These are phyloP conservation scores for Pyrus bretschneideri DNA, from an alignment of 306 rosid genomes.

Conservation along the genomic window DNA sequence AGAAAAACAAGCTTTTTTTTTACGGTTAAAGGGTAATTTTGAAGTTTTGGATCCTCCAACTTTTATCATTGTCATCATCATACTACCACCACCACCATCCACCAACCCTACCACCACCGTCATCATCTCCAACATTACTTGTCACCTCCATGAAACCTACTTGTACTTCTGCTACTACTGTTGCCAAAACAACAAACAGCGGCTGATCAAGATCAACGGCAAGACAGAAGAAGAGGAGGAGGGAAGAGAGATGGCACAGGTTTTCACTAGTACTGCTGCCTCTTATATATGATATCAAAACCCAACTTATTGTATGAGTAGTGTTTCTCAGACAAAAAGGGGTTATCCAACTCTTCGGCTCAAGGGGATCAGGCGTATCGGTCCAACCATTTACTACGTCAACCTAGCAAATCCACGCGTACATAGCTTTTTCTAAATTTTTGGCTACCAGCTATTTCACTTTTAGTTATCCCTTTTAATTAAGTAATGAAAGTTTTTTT, in stretches of 20 bases:
- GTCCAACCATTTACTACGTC: slow-evolving; percentile 73
- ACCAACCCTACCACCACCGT: slow-evolving; percentile 12
- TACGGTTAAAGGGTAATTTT: too few relatives aligned
- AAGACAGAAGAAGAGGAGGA: slow-evolving; percentile 18
- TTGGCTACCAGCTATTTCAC: slow-evolving; percentile 2
- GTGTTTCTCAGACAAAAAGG: slow-evolving; percentile 20
- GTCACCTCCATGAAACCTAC: not conserved
- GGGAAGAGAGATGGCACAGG: slow-evolving; percentile 2
- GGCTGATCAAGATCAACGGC: slow-evolving; percentile 4
- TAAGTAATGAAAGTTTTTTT: not conserved
- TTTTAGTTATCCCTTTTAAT: not conserved
- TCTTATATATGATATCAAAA: slow-evolving; percentile 4
- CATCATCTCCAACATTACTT: slow-evolving; percentile 14
- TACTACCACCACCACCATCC: too few relatives aligned
- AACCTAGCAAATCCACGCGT: slow-evolving; percentile 20
- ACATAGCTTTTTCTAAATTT: not conserved
- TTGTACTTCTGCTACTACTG: not conserved
- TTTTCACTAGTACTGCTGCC: not conserved
- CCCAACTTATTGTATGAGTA: slow-evolving; percentile 28
- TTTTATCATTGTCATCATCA: slow-evolving; percentile 26
- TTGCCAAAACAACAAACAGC: not conserved
- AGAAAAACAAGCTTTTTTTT: too few relatives aligned
- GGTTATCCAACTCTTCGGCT: slow-evolving; percentile 28
- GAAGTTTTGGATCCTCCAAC: slow-evolving; percentile 6
- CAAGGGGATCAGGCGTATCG: slow-evolving; percentile 89